Evolutionary conservation across 2,329 filamentous ascomycete genomes (phyloP), one percentile per base, ranked within the genome.

Genomic region (Thermoascus crustaceus): DNA sequence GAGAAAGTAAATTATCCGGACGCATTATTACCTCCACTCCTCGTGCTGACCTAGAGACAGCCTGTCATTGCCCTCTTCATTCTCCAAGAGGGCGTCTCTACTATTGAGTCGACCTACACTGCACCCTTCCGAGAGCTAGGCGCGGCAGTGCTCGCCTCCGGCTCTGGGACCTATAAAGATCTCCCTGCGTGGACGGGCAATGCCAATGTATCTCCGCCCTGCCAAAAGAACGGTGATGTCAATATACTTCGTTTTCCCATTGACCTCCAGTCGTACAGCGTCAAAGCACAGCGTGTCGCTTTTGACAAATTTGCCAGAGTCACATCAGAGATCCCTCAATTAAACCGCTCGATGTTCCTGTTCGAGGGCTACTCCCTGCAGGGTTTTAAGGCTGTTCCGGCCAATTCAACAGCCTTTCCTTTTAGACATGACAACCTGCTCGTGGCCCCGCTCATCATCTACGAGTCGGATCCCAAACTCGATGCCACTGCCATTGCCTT

Each of bases 341-440:
- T 63, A 23, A 59, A 57, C 32, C 45, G 57, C 43, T 65, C 64
- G 1, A 55, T 74, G 29, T 70, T 75, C 54, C 68, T 76, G 64
- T 71, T 76, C 35, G 73, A 78, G 46, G 68, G 68, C 3, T 77
- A 76, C 52, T 63, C 71, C 1, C 53, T 49, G 5, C 50, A 64
- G 14, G 72, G 64, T 1, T 63, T 76, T 2, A 47, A 61, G 34
- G 53, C 50, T 0, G 45, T 69, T 24, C 41, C 50, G 30, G 44
- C 41, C 17, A 47, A 50, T 7, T 57, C 60, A 1, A 60, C 63
- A 3, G 69, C 71, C 1, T 75, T 66, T 38, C 60, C 69, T 11
- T 65, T 63, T 51, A 64, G 72, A 2, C 43, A 49, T 2, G 63
- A 68, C 34, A 66, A 67, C 43, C 44, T 73, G 5, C 60, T 71